Evolutionary conservation across 768 basidiomycete species (phyloP).

Genomic region (Aureoboletus auriporus): DNA sequence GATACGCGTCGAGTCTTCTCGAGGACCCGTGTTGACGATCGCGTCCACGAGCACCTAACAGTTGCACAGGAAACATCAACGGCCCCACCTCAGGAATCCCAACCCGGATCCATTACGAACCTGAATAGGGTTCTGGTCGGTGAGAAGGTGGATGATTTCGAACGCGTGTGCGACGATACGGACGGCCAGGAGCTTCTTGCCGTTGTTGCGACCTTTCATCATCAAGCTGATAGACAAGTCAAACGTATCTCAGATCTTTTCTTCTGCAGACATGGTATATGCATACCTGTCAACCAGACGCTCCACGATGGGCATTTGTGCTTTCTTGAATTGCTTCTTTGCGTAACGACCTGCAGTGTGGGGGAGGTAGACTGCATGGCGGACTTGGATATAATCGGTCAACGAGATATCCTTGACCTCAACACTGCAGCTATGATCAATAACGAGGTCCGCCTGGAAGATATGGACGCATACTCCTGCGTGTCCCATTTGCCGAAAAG

Average conservation of each 20-base stretch:
- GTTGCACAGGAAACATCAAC: not conserved
- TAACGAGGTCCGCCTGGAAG: not conserved
- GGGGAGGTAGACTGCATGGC: constrained; percentile 94
- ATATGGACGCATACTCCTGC: constrained; percentile 67
- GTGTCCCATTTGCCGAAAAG: constrained; percentile 99
- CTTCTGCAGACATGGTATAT: not conserved
- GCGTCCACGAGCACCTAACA: constrained; percentile 89
- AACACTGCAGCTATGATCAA: constrained; percentile 52
- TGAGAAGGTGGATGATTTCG: constrained; percentile 99
- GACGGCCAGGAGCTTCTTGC: constrained; percentile 98
- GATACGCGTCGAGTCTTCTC: constrained; percentile 99
- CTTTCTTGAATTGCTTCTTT: constrained; percentile 99
- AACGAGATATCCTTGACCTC: constrained; percentile 99
- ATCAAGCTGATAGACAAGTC: constrained; percentile 63
- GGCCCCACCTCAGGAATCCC: too few species aligned
- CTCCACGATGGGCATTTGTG: constrained; percentile 99
- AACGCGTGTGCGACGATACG: constrained; percentile 99
- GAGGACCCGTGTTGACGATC: constrained; percentile 98
- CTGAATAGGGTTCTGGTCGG: constrained; percentile 99
- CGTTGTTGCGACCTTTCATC: constrained; percentile 99
- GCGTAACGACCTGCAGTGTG: constrained; percentile 99
- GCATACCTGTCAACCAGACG: constrained; percentile 93
- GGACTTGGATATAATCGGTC: constrained; percentile 99
- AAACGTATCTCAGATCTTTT: not conserved
- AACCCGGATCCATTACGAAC: constrained; percentile 39